Percentiles rank a stretch among this genome's conserved stretches.
These are phyloP conservation scores for Colletotrichum plurivorum DNA, from an alignment of 2,329 filamentous ascomycete genomes.

Conservation along the genomic window DNA sequence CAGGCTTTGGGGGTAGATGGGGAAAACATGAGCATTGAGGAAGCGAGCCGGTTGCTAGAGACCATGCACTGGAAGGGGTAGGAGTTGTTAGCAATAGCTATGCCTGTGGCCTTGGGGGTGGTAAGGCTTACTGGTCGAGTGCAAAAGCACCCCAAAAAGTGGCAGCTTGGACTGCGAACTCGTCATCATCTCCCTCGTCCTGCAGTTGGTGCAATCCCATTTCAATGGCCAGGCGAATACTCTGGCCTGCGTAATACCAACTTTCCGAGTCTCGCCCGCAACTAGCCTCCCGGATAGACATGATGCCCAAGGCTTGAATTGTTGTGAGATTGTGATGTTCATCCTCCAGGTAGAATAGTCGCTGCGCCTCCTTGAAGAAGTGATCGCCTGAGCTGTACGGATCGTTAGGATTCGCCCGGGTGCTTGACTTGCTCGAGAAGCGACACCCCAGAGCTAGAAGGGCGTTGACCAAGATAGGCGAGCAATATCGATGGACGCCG, in stretches of 20 bases:
- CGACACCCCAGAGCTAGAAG: conserved; percentile 77
- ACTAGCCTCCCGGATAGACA: conserved; percentile 82
- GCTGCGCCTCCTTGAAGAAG: conserved; percentile 79
- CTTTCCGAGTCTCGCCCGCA: conserved; percentile 80
- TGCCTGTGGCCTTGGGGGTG: no score
- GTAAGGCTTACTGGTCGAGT: conserved; percentile 71
- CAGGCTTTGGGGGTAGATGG: conserved; percentile 70
- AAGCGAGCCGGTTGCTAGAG: conserved; percentile 73
- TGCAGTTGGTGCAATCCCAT: conserved; percentile 75
- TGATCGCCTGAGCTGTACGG: conserved; percentile 78
- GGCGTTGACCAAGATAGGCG: conserved; percentile 75
- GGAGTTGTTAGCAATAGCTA: conserved; percentile 1
- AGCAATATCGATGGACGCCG: conserved; percentile 76
- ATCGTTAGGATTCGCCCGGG: conserved; percentile 73
- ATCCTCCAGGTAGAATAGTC: conserved; percentile 70
- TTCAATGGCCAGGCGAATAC: conserved; percentile 79
- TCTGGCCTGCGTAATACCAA: conserved; percentile 80
- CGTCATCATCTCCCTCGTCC: conserved; percentile 65
- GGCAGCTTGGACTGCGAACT: conserved; percentile 70
- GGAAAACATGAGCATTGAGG: conserved; percentile 72
- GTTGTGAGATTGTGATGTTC: conserved; percentile 77
- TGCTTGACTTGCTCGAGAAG: conserved; percentile 75
- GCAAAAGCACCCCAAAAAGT: conserved; percentile 76
- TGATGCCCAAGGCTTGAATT: conserved; percentile 81
- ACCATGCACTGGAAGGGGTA: conserved; percentile 68